These are phyloP conservation scores for Pyrenochaeta sp. DNA, from an alignment of 2,329 filamentous ascomycete genomes.

Conservation along the genomic window DNA sequence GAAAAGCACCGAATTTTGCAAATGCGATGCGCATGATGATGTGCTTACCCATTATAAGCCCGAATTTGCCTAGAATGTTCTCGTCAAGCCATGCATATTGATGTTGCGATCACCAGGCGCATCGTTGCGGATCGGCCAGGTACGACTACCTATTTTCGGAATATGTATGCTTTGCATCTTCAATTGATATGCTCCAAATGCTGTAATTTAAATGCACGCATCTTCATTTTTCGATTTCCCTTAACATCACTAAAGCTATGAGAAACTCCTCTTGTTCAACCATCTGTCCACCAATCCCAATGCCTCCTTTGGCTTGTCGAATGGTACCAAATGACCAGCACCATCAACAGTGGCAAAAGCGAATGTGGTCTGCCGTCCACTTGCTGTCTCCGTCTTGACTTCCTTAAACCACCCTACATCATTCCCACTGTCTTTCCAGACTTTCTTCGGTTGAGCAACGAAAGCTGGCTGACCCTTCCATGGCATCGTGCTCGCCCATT, in stretches of 20 bases:
- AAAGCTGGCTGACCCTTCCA: conserved; percentile 58
- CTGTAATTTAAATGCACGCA: background rate
- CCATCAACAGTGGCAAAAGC: conserved; percentile 50
- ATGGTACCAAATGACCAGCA: conserved; percentile 55
- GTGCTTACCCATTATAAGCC: conserved; percentile 5
- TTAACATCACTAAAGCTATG: conserved; percentile 18
- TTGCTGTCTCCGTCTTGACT: conserved; percentile 38
- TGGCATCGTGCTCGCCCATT: conserved; percentile 52
- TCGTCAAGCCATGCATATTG: conserved; percentile 27
- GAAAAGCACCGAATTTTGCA: conserved; percentile 28
- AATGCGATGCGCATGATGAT: conserved; percentile 19
- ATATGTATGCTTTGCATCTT: background rate
- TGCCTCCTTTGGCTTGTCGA: conserved; percentile 43
- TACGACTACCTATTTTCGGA: background rate
- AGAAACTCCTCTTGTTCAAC: conserved; percentile 42
- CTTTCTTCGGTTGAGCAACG: conserved; percentile 40
- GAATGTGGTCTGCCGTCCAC: conserved; percentile 43
- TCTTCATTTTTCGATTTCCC: conserved; percentile 4
- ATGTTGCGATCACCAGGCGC: background rate
- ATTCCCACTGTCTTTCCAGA: conserved; percentile 33
- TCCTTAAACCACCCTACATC: conserved; percentile 48
- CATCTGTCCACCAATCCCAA: conserved; percentile 40
- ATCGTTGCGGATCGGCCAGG: background rate
- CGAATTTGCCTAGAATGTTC: conserved; percentile 7
- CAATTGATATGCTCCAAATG: background rate